Base-by-base conservation (phyloP, 2,329 filamentous ascomycete species). In the Ceratocystis huliohia region DNA sequence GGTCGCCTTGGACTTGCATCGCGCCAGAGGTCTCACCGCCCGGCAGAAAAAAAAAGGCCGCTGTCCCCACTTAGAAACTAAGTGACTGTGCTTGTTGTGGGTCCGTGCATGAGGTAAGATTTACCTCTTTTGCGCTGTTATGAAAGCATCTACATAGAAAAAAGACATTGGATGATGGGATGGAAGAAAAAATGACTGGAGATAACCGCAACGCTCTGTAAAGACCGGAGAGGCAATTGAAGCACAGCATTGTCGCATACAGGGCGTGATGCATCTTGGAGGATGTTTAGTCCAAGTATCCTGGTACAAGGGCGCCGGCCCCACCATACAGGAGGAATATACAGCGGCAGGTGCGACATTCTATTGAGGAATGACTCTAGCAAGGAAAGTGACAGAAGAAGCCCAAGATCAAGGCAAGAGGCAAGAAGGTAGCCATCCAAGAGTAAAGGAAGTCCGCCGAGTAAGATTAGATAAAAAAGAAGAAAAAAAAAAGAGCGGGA, bases 81-180 rank as follows among this genome's bases (percentile, higher is more conserved):
- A 57, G 53, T 10, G n/a, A 22, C 25, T 20, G 48, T 57, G 22
- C 53, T 25, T 57, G 22, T 57, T 5, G 53, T 33, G 53, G 28
- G 53, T 33, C 53, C 28, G 53, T 57, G 53, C 53, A 17, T 25
- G 22, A 15, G 20, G 53, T 33, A 30, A 33, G 53, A 28, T 57
- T 57, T 57, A 57, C 28, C 53, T 57, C 22, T 57, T 57, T 57
- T 25, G 53, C 33, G 53, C 30, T 57, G 53, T 57, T 28, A 57
- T 15, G 28, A 57, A 57, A 57, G 53, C 53, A 57, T 56, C 13
- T 13, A 25, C 20, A 56, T 30, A 10, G 30, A 57, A 57, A 28
- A 30, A 57, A 20, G 22, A 50, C 48, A 50, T 50, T 50, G 48
- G 48, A 50, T 50, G 48, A 50, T 25, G 20, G n/a, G 48, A 20